Conservation (phyloP, 768 basidiomycete genomes). For the Xerocomus potaroensis region DNA sequence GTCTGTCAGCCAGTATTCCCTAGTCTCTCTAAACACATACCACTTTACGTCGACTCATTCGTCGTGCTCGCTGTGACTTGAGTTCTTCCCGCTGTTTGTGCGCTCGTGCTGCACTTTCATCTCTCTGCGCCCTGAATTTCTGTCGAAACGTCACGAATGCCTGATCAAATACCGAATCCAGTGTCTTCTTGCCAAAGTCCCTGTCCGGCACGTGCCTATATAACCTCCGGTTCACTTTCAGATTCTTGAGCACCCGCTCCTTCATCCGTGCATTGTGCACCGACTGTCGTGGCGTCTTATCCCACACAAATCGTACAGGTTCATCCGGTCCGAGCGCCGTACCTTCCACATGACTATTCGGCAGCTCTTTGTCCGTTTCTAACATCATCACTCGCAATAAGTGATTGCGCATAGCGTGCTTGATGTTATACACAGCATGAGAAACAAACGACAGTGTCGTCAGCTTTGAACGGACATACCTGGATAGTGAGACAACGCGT, state of each 20-base stretch:
- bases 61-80: slow-evolving; percentile 60
- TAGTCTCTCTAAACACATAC: slow-evolving; percentile 35
- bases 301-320: slow-evolving; percentile 77
- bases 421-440: slow-evolving; percentile 1
- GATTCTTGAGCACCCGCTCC: slow-evolving; percentile 53
- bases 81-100: slow-evolving; percentile 52
- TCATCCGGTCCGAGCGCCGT: slow-evolving; percentile 39
- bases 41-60: slow-evolving; percentile 56
- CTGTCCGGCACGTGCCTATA: slow-evolving; percentile 64
- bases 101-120: slow-evolving; percentile 40
- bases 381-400: slow-evolving; percentile 57
- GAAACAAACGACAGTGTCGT: slow-evolving; percentile 6
- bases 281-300: slow-evolving; percentile 71
- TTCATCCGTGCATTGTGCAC: slow-evolving; percentile 73
- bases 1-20: neutral
- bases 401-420: slow-evolving; percentile 73
- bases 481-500: slow-evolving; percentile 63
- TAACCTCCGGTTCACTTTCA: slow-evolving; percentile 49
- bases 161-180: slow-evolving; percentile 67
- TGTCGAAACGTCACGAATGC: slow-evolving; percentile 64
- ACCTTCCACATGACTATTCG: slow-evolving; percentile 59
- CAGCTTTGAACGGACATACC: slow-evolving; percentile 31
- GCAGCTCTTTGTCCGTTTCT: slow-evolving; percentile 52
- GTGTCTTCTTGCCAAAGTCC: slow-evolving; percentile 57
- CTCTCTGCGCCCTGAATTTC: slow-evolving; percentile 60